Base-by-base conservation (phyloP, 805 yeast genomes). In the Peterozyma toletana region DNA sequence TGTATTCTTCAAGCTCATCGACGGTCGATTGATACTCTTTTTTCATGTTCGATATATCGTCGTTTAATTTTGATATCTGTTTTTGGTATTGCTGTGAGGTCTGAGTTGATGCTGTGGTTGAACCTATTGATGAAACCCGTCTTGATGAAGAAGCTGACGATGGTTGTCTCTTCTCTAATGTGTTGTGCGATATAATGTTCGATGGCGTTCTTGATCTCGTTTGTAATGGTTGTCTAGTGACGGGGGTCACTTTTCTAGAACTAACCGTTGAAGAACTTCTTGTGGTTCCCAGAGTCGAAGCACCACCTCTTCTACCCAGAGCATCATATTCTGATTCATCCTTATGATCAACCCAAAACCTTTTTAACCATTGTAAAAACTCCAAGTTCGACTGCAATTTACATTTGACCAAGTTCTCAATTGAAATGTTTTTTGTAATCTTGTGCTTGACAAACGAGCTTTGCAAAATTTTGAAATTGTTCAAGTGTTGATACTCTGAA, bases 321-420 rank as follows among this genome's bases (percentile, higher is more conserved):
- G 96, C 78, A 60, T 90, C 95, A 56, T 90, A 90, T 4, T 66
- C 75, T 33, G 75, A 71, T 44, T 81, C 82, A 45, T 82, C 83
- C 57, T 76, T 81, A 55, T 78, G 72, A 42, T 85, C 91, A 49
- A 72, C 70, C 97, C 98, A 91, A 55, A 70, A 81, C 54, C 75
- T 75, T 57, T 86, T 82, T 56, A 88, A 71, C 96, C 96, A 93
- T 65, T 93, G 99, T 50, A 90, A 67, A 55, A 93, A 85, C 65
- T 90, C 98, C 54, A 93, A 72, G 62, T 93, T 93, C 58, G 91
- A 98, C 61, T 93, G 99, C 53, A 93, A 77, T 55, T 86, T 73
- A 67, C 97, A 93, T 62, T 86, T 87, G 59, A 86, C 78, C 47
- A 93, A 71, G 49, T 75, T 73, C 47, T 87, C 96, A 29, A 89